phyloP scores from a whole-genome alignment of 257 asterid genomes.

The Vinca minor region DNA sequence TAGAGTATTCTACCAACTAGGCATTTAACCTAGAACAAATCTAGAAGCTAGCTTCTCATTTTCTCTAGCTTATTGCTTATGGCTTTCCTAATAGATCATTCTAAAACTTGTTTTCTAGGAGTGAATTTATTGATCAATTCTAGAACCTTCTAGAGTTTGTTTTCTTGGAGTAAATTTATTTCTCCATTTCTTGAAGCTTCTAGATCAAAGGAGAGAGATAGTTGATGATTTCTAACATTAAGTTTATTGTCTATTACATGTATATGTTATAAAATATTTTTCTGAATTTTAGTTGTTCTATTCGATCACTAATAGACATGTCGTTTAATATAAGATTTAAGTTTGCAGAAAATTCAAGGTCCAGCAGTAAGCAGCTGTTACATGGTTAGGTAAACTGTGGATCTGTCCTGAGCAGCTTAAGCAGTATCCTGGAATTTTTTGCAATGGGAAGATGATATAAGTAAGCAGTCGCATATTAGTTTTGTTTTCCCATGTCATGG shows the following conservation, averaged over 20 bases:
- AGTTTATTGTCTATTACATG: neutral
- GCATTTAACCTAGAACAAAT: no score
- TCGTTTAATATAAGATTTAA: conserved; percentile 21
- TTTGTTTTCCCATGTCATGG: neutral
- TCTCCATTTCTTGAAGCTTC: no score
- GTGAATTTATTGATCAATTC: no score
- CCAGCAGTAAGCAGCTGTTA: conserved; percentile 22
- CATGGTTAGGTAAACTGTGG: conserved; percentile 48
- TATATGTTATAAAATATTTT: neutral
- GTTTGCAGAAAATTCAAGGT: conserved; percentile 17
- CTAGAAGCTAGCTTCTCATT: no score
- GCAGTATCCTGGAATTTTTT: conserved; percentile 46
- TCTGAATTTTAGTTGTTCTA: conserved; percentile 1
- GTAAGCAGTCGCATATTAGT: conserved; percentile 25
- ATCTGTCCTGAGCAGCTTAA: conserved; percentile 36
- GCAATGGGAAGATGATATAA: conserved; percentile 27
- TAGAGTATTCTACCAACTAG: no score
- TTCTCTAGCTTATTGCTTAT: no score
- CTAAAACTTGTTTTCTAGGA: no score
- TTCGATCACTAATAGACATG: conserved; percentile 10
- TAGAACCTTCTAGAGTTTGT: no score
- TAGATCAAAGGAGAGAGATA: no score
- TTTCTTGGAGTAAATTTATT: no score
- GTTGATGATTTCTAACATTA: no score
- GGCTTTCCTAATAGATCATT: no score